Base-by-base conservation (phyloP, 2,329 filamentous ascomycete genomes). In the Orbilia ellipsospora region DNA sequence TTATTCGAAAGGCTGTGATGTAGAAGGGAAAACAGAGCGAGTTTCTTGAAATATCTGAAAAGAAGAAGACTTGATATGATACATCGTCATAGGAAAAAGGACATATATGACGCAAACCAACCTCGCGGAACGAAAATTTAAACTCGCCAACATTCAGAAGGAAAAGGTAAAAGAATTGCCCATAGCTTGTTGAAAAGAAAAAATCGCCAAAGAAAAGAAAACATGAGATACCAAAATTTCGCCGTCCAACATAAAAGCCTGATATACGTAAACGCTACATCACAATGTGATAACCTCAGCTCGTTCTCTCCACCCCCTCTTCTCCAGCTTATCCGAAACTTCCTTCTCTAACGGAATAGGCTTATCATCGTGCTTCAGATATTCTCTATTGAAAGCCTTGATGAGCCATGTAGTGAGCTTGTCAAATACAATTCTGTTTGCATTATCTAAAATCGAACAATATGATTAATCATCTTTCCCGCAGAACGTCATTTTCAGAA, bases 381-480 rank as follows among this genome's bases (percentile, higher is more conserved):
- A 85, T 93, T 94, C 98, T 82, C 97, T 93, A 79, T 98, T 98
- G 82, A 99, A 99, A 1, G 95, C 95, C 81, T 97, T 98, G 81
- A 97, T 88, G 65, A 99, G 88, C 94, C 94, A 99, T 81, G 92
- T 94, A 70, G 86, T 89, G 36, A 97, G 82, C 83, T 93, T 26
- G 79, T 97, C 91, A 81, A 95, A 98, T 5, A 99, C 94, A 79
- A 98, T 92, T 68, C 85, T 86, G 81, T 97, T 94, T 28, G 92
- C 96, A 81, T 94, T 94, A 82, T 99, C 79, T 80, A 44, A 51
- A 10, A 4, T 55, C 18, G 40, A 44, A 15, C 12, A 13, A 4
- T 59, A 18, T 13, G 20, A 13, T 59, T 16, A 61, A 59, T 10
- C 50, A 6, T 31, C 18, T 48, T n/a, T n/a, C 12, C 4, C 2